Conservation (phyloP, 2,329 filamentous ascomycete genomes). For the Fusarium xyrophilum region DNA sequence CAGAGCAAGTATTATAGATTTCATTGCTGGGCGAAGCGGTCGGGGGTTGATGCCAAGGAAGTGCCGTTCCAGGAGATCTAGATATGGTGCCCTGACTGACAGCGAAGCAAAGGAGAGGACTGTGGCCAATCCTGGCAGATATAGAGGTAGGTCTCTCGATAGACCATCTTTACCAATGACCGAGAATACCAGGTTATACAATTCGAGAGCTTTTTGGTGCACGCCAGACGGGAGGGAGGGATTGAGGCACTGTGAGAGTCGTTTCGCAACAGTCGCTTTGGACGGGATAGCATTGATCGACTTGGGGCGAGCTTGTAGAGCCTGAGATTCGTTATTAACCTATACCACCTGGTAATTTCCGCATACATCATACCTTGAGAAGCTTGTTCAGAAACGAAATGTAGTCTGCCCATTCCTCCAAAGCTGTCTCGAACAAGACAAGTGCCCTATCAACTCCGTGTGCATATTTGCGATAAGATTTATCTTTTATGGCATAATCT, state of each 20-base stretch:
- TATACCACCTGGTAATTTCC: too few relatives aligned
- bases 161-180: constrained; percentile 83
- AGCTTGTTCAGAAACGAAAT: constrained; percentile 94
- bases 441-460: constrained; percentile 86
- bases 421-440: constrained; percentile 85
- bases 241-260: constrained; percentile 93
- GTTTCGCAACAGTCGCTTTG: constrained; percentile 83
- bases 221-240: constrained; percentile 93
- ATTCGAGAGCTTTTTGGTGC: constrained; percentile 95
- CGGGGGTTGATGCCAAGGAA: constrained; percentile 74
- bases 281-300: constrained; percentile 77
- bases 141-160: constrained; percentile 81
- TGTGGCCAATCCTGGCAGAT: constrained; percentile 86
- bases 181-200: constrained; percentile 88
- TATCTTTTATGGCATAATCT: constrained; percentile 65
- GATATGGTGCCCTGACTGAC: constrained; percentile 83
- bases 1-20: constrained; percentile 86
- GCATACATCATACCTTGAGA: constrained; percentile 70
- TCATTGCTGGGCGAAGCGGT: constrained; percentile 83
- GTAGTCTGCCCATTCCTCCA: constrained; percentile 99
- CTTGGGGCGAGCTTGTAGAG: constrained; percentile 83
- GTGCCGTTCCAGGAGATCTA: constrained; percentile 82
- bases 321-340: constrained; percentile 56
- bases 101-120: constrained; percentile 95
- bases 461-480: constrained; percentile 85